These are phyloP conservation scores for Phytophthora quininea DNA, from an alignment of 352 stramenopile genomes.

Conservation along the genomic window DNA sequence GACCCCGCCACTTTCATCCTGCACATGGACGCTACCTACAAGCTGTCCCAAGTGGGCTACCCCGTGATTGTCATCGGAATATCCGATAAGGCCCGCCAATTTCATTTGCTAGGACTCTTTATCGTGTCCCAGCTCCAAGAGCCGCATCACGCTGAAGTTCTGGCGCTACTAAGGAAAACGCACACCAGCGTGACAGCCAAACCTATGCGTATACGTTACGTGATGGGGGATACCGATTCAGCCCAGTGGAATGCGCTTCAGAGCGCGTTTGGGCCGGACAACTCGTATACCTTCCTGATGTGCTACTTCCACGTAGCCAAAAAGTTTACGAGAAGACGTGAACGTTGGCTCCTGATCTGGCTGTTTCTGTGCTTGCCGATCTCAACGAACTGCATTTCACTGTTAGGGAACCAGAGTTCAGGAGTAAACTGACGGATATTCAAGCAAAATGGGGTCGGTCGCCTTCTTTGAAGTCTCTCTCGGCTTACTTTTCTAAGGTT, in stretches of 20 bases:
- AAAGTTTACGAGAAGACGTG: conserved; percentile 19
- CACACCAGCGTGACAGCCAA: conserved; percentile 3
- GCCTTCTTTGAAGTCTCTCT: background rate
- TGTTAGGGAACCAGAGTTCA: conserved; percentile 1
- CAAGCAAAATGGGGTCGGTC: conserved; percentile 1
- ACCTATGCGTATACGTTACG: conserved; percentile 7
- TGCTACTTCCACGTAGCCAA: conserved; percentile 29
- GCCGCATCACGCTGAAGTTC: conserved; percentile 6
- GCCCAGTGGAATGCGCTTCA: conserved; percentile 25
- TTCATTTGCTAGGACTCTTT: conserved; percentile 33
- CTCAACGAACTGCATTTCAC: conserved; percentile 19
- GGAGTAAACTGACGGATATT: background rate
- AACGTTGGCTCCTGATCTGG: background rate
- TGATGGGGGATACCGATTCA: conserved; percentile 29
- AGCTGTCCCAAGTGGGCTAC: conserved; percentile 27
- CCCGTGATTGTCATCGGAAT: conserved; percentile 25
- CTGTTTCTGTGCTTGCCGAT: conserved; percentile 7
- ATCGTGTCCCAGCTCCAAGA: conserved; percentile 24
- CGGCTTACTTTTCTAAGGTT: background rate
- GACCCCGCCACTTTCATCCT: conserved; percentile 16
- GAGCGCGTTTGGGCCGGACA: conserved; percentile 1
- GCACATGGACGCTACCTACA: conserved; percentile 40
- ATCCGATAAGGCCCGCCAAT: conserved; percentile 20
- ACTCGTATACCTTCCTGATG: conserved; percentile 14
- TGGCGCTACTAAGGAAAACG: background rate